Evolutionary conservation across 345 rosid genomes (phyloP), one percentile per base, ranked within the genome.

Genomic region (Raphanus sativus): DNA sequence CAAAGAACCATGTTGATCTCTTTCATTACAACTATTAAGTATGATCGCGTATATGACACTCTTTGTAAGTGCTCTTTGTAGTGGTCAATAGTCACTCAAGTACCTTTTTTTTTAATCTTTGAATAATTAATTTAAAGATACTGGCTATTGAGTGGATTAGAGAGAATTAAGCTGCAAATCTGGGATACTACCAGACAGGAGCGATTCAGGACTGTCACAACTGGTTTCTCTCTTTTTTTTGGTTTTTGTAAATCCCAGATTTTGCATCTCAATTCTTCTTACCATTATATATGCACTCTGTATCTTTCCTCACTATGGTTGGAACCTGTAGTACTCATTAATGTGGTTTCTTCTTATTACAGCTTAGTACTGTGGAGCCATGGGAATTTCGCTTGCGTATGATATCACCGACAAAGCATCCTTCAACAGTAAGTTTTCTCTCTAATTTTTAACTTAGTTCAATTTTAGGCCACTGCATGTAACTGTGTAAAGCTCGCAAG

Each of bases 341-440:
- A 8, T 59, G 6, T 45, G 25, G 69, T 24, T 65, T 83, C 36
- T 21, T 38, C 70, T 58, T 78, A 69, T 36, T 83, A 85, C 94
- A 95, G 99, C 98, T 67, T 92, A 95, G 81, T 95, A 95, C 79
- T 91, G 98, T 48, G 99, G 99, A 81, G 99, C 96, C 71, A 92
- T 92, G 99, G 97, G 99, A 9, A 95, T 95, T 68, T 87, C 91
- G 86, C 96, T 95, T 13, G 98, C 92, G 28, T 94, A 90, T 80
- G 55, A 50, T 50, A 6, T 48, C 7, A 48, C 55, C 4, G 98
- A 95, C 69, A 97, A 95, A 81, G 89, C 98, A 71, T 95, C 98
- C 74, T 95, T 95, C 87, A 95, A 92, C 86, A 92, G 97, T 95
- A 90, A 85, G 33, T 76, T 16, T 68, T 65, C 26, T 24, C 77